Evolutionary conservation across 148 eudicot species (phyloP).

Genomic region (Rhododendron vialii): DNA sequence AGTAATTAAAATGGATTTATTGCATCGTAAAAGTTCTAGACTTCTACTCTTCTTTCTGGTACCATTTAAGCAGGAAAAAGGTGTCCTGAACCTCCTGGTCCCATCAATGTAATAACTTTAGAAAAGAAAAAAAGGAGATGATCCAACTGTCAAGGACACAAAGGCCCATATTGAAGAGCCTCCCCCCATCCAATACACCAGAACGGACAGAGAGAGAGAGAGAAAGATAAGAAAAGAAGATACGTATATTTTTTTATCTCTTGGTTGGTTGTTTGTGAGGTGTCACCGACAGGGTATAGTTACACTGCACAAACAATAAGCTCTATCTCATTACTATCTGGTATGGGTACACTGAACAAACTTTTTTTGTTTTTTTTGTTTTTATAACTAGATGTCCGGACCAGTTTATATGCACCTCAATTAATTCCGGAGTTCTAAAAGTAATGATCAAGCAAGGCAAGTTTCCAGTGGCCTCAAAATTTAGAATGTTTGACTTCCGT

Average conservation of each 20-base stretch:
- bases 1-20: neutral
- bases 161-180: neutral
- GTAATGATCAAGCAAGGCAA: no score
- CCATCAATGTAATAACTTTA: neutral
- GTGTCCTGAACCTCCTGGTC: neutral
- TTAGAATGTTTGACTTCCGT: no score
- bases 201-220: neutral
- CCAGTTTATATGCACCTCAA: neutral
- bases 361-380: no score
- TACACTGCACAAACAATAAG: neutral
- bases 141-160: neutral
- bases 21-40: neutral
- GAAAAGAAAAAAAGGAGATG: neutral
- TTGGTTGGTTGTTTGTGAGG: neutral
- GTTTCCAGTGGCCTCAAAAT: no score
- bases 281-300: constrained; percentile 9
- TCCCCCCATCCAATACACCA: neutral
- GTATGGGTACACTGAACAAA: no score
- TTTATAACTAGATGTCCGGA: no score
- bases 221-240: neutral
- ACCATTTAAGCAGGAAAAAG: neutral
- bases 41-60: neutral
- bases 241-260: no score
- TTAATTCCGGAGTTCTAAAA: no score
- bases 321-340: neutral